A percentile compares a stretch with the other conserved stretches of the same genome.
Evolutionary conservation across 2,329 filamentous ascomycete genomes (phyloP).

Genomic region (Ascosphaera acerosa): DNA sequence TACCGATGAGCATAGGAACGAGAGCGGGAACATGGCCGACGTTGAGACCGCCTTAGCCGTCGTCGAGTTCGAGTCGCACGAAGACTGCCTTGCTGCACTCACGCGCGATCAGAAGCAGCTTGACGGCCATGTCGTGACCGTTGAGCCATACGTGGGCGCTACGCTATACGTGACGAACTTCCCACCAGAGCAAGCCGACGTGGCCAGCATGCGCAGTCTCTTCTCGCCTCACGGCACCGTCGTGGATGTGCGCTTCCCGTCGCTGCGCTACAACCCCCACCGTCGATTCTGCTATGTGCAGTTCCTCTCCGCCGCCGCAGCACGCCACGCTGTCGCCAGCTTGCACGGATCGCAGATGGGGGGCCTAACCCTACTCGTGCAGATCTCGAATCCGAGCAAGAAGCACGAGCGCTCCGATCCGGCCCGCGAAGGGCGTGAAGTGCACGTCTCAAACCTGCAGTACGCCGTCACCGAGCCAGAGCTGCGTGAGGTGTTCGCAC

Average conservation of each 20-base stretch:
- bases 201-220: constrained; percentile 28
- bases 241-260: constrained; percentile 68
- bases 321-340: constrained; percentile 30
- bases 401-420: constrained; percentile 61
- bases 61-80: constrained; percentile 59
- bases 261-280: constrained; percentile 64
- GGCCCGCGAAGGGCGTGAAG: constrained; percentile 63
- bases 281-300: constrained; percentile 91
- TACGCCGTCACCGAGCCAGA: constrained; percentile 38
- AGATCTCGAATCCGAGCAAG: constrained; percentile 58
- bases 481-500: constrained; percentile 41
- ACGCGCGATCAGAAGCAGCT: constrained; percentile 62
- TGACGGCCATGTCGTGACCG: constrained; percentile 43
- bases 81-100: constrained; percentile 60
- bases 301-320: constrained; percentile 45
- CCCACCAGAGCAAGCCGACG: constrained; percentile 27
- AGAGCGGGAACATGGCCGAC: neutral
- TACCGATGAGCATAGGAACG: too few relatives aligned
- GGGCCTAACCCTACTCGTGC: constrained; percentile 43
- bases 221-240: constrained; percentile 52
- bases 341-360: constrained; percentile 13
- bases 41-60: constrained; percentile 41
- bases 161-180: constrained; percentile 87
- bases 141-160: constrained; percentile 48
- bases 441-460: constrained; percentile 50